Base-by-base conservation (phyloP, 2,329 filamentous ascomycete genomes). In the Pyrenochaeta sp. region DNA sequence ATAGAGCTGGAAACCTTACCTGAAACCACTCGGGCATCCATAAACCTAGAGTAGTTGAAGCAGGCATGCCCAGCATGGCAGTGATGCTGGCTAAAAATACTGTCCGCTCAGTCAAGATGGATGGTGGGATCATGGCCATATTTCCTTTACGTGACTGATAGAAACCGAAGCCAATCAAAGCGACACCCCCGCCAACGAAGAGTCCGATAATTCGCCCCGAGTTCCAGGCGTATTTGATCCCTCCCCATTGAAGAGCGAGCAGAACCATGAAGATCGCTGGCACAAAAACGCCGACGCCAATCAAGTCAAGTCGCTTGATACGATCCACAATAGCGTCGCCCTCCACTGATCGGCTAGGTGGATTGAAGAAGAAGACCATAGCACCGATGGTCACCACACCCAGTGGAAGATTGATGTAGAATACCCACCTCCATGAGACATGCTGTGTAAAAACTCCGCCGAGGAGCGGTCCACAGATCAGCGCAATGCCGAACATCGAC, bases 171-270 rank as follows among this genome's bases (percentile, higher is more conserved):
- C 83, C 82, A 2, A 71, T 49, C 30, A 82, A 66, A 27, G 79
- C 66, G 0, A 79, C 53, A 0, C 81, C 69, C 1, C 74, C 81
- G 11, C 78, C 58, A 12, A 80, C 74, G 65, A 81, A 84, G 1
- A 81, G 68, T 0, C 73, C 75, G 39, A 86, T 83, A 20, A 77
- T 76, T 0, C 73, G 65, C 0, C 72, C 75, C 2, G 72, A 75
- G 42, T 73, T 63, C 84, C 84, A 87, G 0, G 68, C 36, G 43
- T 75, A 68, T 7, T 67, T 64, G 1, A 68, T 48, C 4, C 73
- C 74, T 2, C 79, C 81, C 73, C 76, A 82, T 58, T 83, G 79
- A 7, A 84, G 68, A 0, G 78, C 79, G 7, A 83, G 71, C 9
- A 83, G 60, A 20, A 80, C 72, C 64, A 75, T 80, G 35, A 79